These are phyloP conservation scores for Vitis amurensis DNA, from an alignment of 164 flowering plant species.

Conservation along the genomic window DNA sequence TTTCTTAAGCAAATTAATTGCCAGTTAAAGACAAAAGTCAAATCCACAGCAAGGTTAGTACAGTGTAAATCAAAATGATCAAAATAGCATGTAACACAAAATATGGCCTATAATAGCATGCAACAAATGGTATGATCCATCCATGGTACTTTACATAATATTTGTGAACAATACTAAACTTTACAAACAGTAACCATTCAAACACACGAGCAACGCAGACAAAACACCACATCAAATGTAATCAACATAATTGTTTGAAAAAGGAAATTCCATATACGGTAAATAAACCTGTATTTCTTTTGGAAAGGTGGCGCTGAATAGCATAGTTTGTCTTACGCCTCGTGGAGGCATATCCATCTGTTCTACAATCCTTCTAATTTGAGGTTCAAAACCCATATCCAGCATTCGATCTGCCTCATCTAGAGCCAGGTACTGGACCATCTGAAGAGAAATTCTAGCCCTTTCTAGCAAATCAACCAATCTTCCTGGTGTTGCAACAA, in stretches of 20 bases:
- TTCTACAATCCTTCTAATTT: conserved; percentile 8
- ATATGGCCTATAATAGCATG: background rate
- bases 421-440: conserved; percentile 4
- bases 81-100: background rate
- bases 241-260: background rate
- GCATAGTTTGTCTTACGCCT: conserved; percentile 11
- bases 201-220: background rate
- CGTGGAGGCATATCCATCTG: conserved; percentile 14
- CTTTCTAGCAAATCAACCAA: conserved; percentile 4
- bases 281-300: conserved; percentile 13
- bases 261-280: background rate
- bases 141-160: background rate
- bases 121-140: background rate
- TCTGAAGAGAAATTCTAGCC: background rate
- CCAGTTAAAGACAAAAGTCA: background rate
- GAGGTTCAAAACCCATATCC: conserved; percentile 20
- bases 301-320: conserved; percentile 16
- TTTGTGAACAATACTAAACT: background rate
- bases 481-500: conserved; percentile 10
- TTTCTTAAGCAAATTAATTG: background rate
- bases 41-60: background rate
- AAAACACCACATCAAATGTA: background rate
- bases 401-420: conserved; percentile 19
- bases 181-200: background rate
- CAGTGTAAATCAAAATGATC: no score